Base-by-base conservation (phyloP, 345 rosid species). In the Citrus sp. region DNA sequence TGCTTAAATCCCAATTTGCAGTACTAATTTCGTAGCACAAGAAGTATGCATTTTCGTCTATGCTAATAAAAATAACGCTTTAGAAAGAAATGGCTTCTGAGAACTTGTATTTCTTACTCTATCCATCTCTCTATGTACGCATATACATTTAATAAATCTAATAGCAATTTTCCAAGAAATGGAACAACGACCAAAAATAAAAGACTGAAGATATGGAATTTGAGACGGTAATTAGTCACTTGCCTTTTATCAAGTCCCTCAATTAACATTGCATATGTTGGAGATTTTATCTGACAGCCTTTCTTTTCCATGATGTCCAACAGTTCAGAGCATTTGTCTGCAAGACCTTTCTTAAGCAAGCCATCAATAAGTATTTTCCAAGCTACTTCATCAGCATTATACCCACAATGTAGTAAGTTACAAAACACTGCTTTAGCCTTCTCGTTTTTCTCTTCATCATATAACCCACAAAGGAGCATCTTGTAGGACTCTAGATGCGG, bases 351-450 rank as follows among this genome's bases (percentile, higher is more conserved):
- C 83, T 88, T 89, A 55, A 91, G 92, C 4, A 93, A 84, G 55
- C 98, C 98, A 75, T 94, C 98, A 62, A 93, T 73, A 75, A 94
- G 86, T 69, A 94, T 86, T 73, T 89, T 90, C 98, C 98, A 94
- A 79, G 93, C 94, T 72, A 94, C 74, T 82, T 94, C 98, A 80
- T 94, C 98, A 74, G 78, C 56, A 77, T 89, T 86, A 83, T 93
- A 93, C 67, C 90, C 91, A 79, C 88, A 88, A 59, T 9, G 75
- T 79, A 94, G 90, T 82, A 93, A 77, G 68, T 82, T 83, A 74
- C 61, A 54, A 64, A 94, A 93, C 65, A 89, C 83, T 16, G 66
- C 77, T 69, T 72, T 77, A 71, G 91, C 98, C 87, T 85, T 88
- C 77, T 89, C 89, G n/a, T 81, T 77, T 7, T 90, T 80, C 70